phyloP scores from a whole-genome alignment of 345 rosid species.

The Erysimum cheiranthoides region DNA sequence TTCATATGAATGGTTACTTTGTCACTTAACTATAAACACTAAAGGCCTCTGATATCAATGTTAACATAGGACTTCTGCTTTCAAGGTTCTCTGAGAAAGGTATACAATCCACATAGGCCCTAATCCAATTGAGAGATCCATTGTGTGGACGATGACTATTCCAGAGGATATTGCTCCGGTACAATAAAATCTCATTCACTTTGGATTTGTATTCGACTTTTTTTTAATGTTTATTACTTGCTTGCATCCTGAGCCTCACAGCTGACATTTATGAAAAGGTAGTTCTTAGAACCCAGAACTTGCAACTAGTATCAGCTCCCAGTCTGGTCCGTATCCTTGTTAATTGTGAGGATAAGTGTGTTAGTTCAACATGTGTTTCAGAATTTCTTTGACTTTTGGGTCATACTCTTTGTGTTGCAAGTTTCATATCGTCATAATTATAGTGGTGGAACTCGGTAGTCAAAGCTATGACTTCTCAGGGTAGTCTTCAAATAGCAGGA shows the following conservation, averaged over 20 bases:
- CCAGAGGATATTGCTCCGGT: conserved; percentile 85
- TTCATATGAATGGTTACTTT: conserved; percentile 11
- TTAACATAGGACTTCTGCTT: conserved; percentile 78
- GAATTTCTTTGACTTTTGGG: conserved; percentile 18
- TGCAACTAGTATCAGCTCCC: conserved; percentile 14
- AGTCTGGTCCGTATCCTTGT: conserved; percentile 15
- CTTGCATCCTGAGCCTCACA: conserved; percentile 26
- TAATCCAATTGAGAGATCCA: conserved; percentile 84
- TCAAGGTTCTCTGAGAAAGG: conserved; percentile 88
- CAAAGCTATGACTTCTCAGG: conserved; percentile 8
- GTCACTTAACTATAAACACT: conserved; percentile 33
- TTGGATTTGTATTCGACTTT: background rate
- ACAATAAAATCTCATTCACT: conserved; percentile 9
- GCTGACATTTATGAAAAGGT: conserved; percentile 6
- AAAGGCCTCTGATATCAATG: conserved; percentile 36
- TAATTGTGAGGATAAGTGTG: conserved; percentile 4
- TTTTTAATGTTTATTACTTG: background rate
- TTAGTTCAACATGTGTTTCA: conserved; percentile 15
- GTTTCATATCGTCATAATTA: conserved; percentile 1
- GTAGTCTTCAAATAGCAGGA: background rate
- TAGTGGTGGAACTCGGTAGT: conserved; percentile 20
- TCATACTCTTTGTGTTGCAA: conserved; percentile 11
- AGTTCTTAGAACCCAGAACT: conserved; percentile 22
- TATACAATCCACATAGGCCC: conserved; percentile 62
- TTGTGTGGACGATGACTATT: conserved; percentile 79